Evolutionary conservation across 805 yeast genomes (phyloP).

Genomic region (Saccharomycopsis olivae): DNA sequence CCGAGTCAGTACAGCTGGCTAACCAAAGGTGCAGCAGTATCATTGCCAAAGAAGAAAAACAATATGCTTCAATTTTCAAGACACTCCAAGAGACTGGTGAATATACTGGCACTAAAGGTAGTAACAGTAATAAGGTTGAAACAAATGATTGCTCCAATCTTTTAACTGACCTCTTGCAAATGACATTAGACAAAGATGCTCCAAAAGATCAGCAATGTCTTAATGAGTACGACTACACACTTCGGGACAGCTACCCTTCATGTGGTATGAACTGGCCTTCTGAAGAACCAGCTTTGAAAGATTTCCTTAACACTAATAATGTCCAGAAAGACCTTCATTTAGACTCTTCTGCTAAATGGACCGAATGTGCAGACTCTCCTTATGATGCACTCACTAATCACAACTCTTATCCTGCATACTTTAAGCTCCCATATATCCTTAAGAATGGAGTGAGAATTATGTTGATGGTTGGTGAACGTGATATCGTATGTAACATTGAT

Average conservation of each 20-base stretch:
- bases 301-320: conserved; percentile 36
- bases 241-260: conserved; percentile 64
- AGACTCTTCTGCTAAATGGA: conserved; percentile 38
- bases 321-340: conserved; percentile 44
- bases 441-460: conserved; percentile 44
- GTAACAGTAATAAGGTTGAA: conserved; percentile 10
- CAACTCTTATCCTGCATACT: conserved; percentile 36
- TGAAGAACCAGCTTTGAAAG: conserved; percentile 38
- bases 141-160: conserved; percentile 3
- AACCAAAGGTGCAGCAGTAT: conserved; percentile 31
- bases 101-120: conserved; percentile 10
- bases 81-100: conserved; percentile 16
- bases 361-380: conserved; percentile 49
- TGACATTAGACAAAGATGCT: conserved; percentile 6
- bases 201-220: conserved; percentile 40
- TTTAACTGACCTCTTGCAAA: conserved; percentile 6
- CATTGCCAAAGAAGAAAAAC: conserved; percentile 2
- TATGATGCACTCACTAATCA: conserved; percentile 37
- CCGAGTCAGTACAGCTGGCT: conserved; percentile 32
- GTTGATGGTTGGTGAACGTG: conserved; percentile 80
- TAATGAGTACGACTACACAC: conserved; percentile 74
- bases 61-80: conserved; percentile 7
- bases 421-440: conserved; percentile 45
- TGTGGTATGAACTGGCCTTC: conserved; percentile 96
- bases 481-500: conserved; percentile 72